These are phyloP conservation scores for Fusarium sp. DNA, from an alignment of 2,329 filamentous ascomycete species.

Conservation along the genomic window DNA sequence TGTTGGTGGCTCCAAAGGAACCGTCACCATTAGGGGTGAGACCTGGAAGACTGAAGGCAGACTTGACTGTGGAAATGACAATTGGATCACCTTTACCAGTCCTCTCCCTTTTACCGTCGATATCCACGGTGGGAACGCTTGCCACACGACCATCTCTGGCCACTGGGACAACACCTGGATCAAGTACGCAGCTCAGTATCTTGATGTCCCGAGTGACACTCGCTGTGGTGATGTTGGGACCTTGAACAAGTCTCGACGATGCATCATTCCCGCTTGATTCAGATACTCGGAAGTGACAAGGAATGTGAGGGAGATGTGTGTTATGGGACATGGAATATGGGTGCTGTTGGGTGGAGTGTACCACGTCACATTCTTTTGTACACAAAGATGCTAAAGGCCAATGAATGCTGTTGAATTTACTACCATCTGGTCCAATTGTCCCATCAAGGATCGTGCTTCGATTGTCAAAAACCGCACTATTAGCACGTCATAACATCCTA, in stretches of 20 bases:
- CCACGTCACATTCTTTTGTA: not conserved
- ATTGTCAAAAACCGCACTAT: no score
- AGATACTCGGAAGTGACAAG: not conserved
- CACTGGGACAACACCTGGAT: conserved; percentile 1
- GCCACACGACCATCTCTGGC: not conserved
- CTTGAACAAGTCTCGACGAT: conserved; percentile 3
- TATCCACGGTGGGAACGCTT: not conserved
- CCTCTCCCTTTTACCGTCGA: not conserved
- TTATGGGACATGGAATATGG: not conserved
- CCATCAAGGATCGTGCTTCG: no score
- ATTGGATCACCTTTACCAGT: conserved; percentile 4
- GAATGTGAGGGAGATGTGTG: not conserved
- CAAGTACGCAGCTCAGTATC: not conserved
- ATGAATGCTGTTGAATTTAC: not conserved
- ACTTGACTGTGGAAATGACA: not conserved
- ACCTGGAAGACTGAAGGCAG: not conserved
- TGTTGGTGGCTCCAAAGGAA: not conserved
- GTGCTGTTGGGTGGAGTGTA: not conserved
- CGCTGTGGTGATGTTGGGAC: conserved; percentile 1
- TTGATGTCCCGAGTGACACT: not conserved
- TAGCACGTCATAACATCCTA: no score
- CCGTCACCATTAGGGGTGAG: not conserved
- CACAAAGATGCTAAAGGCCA: not conserved
- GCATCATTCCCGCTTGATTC: not conserved
- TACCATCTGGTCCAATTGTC: no score